phyloP scores from a whole-genome alignment of 352 stramenopile genomes.

The Aphanomyces invadans region DNA sequence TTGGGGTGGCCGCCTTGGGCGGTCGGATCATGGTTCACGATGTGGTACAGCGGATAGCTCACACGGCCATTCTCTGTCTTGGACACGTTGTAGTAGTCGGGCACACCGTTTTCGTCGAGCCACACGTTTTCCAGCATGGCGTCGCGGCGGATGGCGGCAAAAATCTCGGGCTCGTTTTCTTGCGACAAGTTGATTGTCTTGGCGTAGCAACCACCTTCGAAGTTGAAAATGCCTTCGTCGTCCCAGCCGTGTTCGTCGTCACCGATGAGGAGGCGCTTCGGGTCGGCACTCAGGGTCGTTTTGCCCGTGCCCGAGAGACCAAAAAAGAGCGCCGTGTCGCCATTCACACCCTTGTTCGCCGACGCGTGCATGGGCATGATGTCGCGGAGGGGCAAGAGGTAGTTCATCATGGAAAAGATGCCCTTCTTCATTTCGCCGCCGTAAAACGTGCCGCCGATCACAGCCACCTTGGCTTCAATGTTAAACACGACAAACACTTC shows the following conservation, averaged over 20 bases:
- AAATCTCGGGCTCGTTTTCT: slow-evolving; percentile 94
- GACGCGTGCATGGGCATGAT: slow-evolving; percentile 59
- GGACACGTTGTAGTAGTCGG: slow-evolving; percentile 49
- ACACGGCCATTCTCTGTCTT: slow-evolving; percentile 54
- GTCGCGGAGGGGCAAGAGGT: slow-evolving; percentile 47
- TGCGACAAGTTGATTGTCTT: slow-evolving; percentile 93
- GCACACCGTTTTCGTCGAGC: slow-evolving; percentile 37
- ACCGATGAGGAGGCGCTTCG: slow-evolving; percentile 88
- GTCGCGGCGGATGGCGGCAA: slow-evolving; percentile 44
- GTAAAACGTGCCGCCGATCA: slow-evolving; percentile 61
- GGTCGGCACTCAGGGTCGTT: slow-evolving; percentile 83
- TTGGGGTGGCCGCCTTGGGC: slow-evolving; percentile 54
- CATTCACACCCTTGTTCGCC: slow-evolving; percentile 44
- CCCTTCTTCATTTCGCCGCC: slow-evolving; percentile 67
- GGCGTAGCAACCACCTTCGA: slow-evolving; percentile 96
- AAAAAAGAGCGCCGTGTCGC: slow-evolving; percentile 50
- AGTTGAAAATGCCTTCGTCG: slow-evolving; percentile 92
- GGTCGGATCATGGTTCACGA: slow-evolving; percentile 40
- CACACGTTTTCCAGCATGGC: slow-evolving; percentile 54
- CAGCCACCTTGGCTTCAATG: slow-evolving; percentile 52
- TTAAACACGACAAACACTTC: slow-evolving; percentile 63
- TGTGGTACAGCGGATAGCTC: slow-evolving; percentile 54
- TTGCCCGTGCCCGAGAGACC: slow-evolving; percentile 85
- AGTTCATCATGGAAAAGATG: slow-evolving; percentile 69
- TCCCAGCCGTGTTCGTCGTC: slow-evolving; percentile 82